Base-by-base conservation (phyloP, 2,329 filamentous ascomycete genomes). In the Colletotrichum spinosum region DNA sequence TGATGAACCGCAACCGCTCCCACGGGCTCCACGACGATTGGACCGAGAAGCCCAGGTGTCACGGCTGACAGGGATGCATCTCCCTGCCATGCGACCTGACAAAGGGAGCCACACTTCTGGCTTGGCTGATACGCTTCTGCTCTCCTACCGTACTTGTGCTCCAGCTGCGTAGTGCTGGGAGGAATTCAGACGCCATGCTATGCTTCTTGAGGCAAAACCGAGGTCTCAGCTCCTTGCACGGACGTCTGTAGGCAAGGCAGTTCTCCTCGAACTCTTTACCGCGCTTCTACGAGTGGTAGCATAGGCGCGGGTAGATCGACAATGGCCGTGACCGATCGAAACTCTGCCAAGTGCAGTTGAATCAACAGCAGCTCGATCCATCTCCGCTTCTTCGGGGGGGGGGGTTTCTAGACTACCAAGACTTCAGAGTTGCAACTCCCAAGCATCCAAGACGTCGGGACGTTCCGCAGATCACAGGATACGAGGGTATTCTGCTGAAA, bases 51-150 rank as follows among this genome's bases (percentile, higher is more conserved):
- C 55, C n/a, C 45, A 15, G n/a, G 25, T 51, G 46, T 58, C 55
- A 58, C 39, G 33, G 35, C 11, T 44, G 55, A 51, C 55, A 51
- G 45, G 55, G 35, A 51, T 49, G 55, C 46, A 42, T 2, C 17
- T 11, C 55, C 55, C 46, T 58, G 55, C 55, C 46, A 58, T 50
- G 55, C 34, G 55, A 17, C 55, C 37, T 41, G 45, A 50, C 45
- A 57, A 57, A 41, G 55, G 37, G 45, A 42, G 45, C 45, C 37
- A 49, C 45, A 57, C 4, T 11, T n/a, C 35, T 38, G 55, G 55
- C 55, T 49, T 57, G 45, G 55, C 45, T 50, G 45, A n/a, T 50
- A 50, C 55, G n/a, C 25, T 37, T 55, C 9, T 55, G 17, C 37
- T 8, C 34, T 33, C 17, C 17, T 11, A 10, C 33, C n/a, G 37